These are phyloP conservation scores for Croton setiger DNA, from an alignment of 441 rosid species.

Conservation along the genomic window DNA sequence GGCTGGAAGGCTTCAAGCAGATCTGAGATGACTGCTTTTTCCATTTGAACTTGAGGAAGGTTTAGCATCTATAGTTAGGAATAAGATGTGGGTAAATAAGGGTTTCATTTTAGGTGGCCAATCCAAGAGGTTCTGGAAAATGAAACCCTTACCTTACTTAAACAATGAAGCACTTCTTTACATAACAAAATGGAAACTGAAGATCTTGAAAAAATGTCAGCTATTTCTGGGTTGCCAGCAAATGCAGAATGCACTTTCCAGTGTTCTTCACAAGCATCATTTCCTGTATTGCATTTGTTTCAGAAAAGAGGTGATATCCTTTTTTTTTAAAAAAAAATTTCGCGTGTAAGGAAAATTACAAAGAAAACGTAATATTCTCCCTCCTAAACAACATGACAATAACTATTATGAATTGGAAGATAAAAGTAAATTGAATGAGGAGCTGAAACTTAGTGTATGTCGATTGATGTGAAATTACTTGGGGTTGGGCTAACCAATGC, in stretches of 20 bases:
- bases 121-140: slow-evolving; percentile 1
- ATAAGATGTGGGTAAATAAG: neutral
- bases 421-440: too few species aligned
- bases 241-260: slow-evolving; percentile 58
- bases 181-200: slow-evolving; percentile 46
- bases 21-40: slow-evolving; percentile 46
- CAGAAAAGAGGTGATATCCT: neutral
- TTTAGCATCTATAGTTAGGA: slow-evolving; percentile 46
- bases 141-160: slow-evolving; percentile 50
- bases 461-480: too few species aligned
- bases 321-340: too few species aligned
- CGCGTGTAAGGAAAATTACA: neutral
- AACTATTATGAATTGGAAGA: neutral
- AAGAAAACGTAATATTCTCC: neutral
- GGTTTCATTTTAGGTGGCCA: slow-evolving; percentile 12
- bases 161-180: slow-evolving; percentile 64
- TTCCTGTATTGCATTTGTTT: slow-evolving; percentile 40
- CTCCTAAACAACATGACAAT: neutral
- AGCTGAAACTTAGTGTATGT: too few species aligned
- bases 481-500: too few species aligned
- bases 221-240: slow-evolving; percentile 53
- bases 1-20: slow-evolving; percentile 71
- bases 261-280: slow-evolving; percentile 55
- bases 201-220: slow-evolving; percentile 42
- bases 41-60: slow-evolving; percentile 50